Evolutionary conservation across 2,329 filamentous ascomycete genomes (phyloP).

Genomic region (Alternaria tenuissima): DNA sequence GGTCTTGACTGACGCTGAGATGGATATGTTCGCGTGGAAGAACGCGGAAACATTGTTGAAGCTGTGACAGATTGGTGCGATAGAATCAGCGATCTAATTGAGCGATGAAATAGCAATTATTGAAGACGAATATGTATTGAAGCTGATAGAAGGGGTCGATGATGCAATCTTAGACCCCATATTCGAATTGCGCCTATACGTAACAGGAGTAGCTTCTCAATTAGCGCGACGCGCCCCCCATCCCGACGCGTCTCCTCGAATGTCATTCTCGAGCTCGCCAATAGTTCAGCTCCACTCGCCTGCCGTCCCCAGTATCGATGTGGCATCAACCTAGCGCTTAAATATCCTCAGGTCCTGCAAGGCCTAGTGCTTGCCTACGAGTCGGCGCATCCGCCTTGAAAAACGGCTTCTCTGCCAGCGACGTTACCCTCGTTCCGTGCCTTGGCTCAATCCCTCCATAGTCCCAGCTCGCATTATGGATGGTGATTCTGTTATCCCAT

Average conservation of each 20-base stretch:
- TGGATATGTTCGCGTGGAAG: neutral
- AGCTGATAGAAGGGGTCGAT: neutral
- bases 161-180: neutral
- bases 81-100: neutral
- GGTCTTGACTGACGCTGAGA: neutral
- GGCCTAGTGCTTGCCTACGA: slow-evolving; percentile 70
- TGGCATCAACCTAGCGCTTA: slow-evolving; percentile 31
- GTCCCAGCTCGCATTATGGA: slow-evolving; percentile 78
- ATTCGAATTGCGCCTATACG: neutral
- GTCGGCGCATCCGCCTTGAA: slow-evolving; percentile 72
- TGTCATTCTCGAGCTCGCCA: too few relatives aligned
- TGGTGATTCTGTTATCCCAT: slow-evolving; percentile 79
- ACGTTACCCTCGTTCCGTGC: slow-evolving; percentile 76
- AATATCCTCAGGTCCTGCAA: slow-evolving; percentile 66
- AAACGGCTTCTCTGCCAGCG: slow-evolving; percentile 74
- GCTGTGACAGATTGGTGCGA: neutral
- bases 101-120: neutral
- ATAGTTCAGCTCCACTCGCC: too few relatives aligned
- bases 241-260: neutral
- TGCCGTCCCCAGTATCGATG: too few relatives aligned
- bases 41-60: neutral
- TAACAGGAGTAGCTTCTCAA: neutral
- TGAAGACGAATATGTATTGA: neutral
- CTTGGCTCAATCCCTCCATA: slow-evolving; percentile 72
- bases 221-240: neutral